Evolutionary conservation across 2,329 filamentous ascomycete genomes (phyloP).

Genomic region (Colletotrichum kahawae): DNA sequence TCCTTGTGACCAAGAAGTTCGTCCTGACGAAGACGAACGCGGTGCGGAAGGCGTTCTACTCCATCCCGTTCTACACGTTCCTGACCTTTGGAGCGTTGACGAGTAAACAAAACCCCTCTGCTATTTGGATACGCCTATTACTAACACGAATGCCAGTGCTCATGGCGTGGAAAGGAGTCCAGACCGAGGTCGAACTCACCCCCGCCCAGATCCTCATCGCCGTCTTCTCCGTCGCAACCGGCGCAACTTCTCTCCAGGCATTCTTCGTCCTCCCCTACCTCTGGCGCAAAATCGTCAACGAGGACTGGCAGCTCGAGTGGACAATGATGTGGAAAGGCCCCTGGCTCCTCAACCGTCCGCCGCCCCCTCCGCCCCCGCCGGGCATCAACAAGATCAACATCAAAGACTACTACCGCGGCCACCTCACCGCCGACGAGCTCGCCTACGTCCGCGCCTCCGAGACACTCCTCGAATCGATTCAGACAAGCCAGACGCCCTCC

Average conservation of each 20-base stretch:
- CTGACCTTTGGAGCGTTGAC: slow-evolving; percentile 38
- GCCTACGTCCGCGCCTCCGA: slow-evolving; percentile 39
- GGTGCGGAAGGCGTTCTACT: slow-evolving; percentile 35
- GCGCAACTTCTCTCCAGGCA: slow-evolving; percentile 43
- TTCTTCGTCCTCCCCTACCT: slow-evolving; percentile 59
- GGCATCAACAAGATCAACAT: slow-evolving; percentile 48
- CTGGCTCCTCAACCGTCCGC: slow-evolving; percentile 44
- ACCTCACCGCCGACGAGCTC: slow-evolving; percentile 52
- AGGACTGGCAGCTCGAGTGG: slow-evolving; percentile 56
- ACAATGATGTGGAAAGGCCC: slow-evolving; percentile 54
- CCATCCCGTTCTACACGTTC: slow-evolving; percentile 43
- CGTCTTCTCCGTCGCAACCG: slow-evolving; percentile 49
- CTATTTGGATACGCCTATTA: too few species aligned
- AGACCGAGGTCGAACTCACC: slow-evolving; percentile 26
- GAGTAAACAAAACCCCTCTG: slow-evolving; percentile 26
- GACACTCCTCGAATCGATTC: slow-evolving; percentile 37
- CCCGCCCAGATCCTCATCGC: slow-evolving; percentile 30
- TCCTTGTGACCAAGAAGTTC: slow-evolving; percentile 37
- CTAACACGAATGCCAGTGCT: slow-evolving; percentile 43
- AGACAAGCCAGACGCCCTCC: slow-evolving; percentile 24
- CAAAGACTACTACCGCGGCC: slow-evolving; percentile 54
- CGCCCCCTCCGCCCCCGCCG: slow-evolving; percentile 36
- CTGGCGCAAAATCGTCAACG: slow-evolving; percentile 52
- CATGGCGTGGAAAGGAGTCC: slow-evolving; percentile 51
- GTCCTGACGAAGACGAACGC: slow-evolving; percentile 33